Conservation (phyloP, 2,329 filamentous ascomycete genomes). For the Rhynchosporium agropyri region DNA sequence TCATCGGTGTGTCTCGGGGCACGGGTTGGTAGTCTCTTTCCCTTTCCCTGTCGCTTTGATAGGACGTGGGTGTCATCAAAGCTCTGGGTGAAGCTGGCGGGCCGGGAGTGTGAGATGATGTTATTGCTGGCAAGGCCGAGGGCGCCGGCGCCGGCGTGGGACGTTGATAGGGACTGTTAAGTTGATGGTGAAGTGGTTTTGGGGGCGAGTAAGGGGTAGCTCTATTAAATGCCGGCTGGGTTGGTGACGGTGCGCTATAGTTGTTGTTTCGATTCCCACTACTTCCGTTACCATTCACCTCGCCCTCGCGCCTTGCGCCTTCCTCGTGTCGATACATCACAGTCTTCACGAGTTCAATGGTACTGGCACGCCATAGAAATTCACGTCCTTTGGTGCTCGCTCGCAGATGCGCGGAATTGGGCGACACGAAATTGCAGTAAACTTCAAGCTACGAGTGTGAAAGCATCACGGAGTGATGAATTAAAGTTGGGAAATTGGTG, state of each 20-base stretch:
- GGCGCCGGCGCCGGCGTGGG: slow-evolving; percentile 36
- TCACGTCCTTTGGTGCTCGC: slow-evolving; percentile 8
- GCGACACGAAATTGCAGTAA: slow-evolving; percentile 11
- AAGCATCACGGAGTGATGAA: slow-evolving; percentile 23
- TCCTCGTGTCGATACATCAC: slow-evolving; percentile 41
- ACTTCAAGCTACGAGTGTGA: slow-evolving; percentile 22
- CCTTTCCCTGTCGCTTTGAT: slow-evolving; percentile 36
- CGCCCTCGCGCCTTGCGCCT: slow-evolving; percentile 36
- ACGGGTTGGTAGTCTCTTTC: slow-evolving; percentile 37
- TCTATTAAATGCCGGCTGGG: slow-evolving; percentile 36
- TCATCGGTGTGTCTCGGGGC: slow-evolving; percentile 46
- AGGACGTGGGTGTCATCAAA: slow-evolving; percentile 35
- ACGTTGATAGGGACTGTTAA: slow-evolving; percentile 40
- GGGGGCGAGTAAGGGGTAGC: slow-evolving; percentile 36
- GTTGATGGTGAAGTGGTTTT: slow-evolving; percentile 39
- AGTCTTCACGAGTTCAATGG: slow-evolving; percentile 28
- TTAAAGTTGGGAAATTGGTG: slow-evolving; percentile 3
- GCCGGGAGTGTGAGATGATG: slow-evolving; percentile 35
- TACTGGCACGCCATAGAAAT: slow-evolving; percentile 36
- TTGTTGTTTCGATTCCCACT: slow-evolving; percentile 31
- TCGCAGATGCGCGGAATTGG: slow-evolving; percentile 6
- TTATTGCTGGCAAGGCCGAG: slow-evolving; percentile 13
- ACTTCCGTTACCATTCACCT: slow-evolving; percentile 23
- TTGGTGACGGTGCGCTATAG: slow-evolving; percentile 35
- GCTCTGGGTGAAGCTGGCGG: slow-evolving; percentile 37